Base-by-base conservation (phyloP, 2,329 filamentous ascomycete genomes). In the Fusarium foetens region DNA sequence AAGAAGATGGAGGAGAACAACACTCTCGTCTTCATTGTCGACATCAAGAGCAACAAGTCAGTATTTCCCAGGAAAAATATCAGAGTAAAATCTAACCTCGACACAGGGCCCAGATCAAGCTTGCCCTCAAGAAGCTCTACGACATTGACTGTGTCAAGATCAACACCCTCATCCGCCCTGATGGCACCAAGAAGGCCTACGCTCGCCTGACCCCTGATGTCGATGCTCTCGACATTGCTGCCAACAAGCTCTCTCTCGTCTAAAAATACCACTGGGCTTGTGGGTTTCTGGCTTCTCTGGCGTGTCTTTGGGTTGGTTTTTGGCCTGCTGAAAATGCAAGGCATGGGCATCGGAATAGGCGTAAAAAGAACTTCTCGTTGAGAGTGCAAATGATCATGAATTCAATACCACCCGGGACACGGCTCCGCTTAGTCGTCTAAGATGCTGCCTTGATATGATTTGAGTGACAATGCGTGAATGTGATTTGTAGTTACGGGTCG, bases 1-100 rank as follows among this genome's bases (percentile, higher is more conserved):
- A 99, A 99, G 94, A 98, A 98, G 93, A 98, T 99, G 80, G 96
- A 99, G 90, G 96, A 99, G 93, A 95, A 99, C 92, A 99, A 99
- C 91, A 99, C 96, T 78, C 91, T 99, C 58, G 94, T 97, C 83
- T 98, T 98, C 90, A 97, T 97, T 80, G 94, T 97, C 82, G 93
- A 98, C 79, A 88, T 95, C 85, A 97, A 97, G 92, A 92, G 95
- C 85, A 99, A 99, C 92, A 99, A 65, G 49, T 52, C 33, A 52
- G 49, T 52, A 27, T 38, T 9, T 27, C 8, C 19, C 19, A 38
- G 27, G 16, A 52, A 38, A 13, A 8, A 38, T n/a, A n/a, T 16
- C 7, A 27, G 23, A 36, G 14, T 9, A 52, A 8, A 38, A 52
- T 27, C 48, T 64, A 65, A 64, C 58, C 46, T 12, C 14, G 5